A percentile compares a stretch with the other conserved stretches of the same genome.
phyloP scores from a whole-genome alignment of 2,329 filamentous ascomycete species.

The Fusarium protoensiforme region DNA sequence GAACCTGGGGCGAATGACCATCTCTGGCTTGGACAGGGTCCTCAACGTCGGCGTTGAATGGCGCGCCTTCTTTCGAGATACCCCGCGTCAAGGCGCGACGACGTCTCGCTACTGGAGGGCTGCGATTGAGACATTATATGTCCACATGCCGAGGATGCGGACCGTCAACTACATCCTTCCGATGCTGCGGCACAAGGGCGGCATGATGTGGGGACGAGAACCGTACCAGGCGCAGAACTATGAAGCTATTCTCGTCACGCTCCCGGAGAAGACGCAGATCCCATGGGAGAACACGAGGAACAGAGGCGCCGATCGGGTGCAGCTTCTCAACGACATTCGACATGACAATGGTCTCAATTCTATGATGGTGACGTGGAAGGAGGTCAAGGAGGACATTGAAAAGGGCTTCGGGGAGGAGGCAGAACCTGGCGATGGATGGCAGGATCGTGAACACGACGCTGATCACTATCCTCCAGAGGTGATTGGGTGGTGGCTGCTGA shows the following conservation, averaged over 20 bases:
- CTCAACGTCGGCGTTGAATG: conserved; percentile 45
- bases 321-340: conserved; percentile 11
- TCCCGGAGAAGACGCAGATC: conserved; percentile 36
- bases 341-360: background rate
- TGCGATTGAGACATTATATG: conserved; percentile 32
- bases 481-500: conserved; percentile 4
- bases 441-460: background rate
- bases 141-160: conserved; percentile 38
- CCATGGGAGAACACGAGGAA: conserved; percentile 39
- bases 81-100: conserved; percentile 37
- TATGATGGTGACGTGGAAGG: conserved; percentile 28
- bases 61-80: conserved; percentile 44
- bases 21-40: conserved; percentile 39
- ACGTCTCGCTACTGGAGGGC: conserved; percentile 36
- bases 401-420: conserved; percentile 14
- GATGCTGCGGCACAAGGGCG: conserved; percentile 39
- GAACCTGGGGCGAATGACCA: conserved; percentile 5
- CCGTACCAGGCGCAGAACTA: conserved; percentile 36
- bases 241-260: conserved; percentile 22
- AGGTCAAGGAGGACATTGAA: conserved; percentile 30
- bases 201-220: conserved; percentile 42
- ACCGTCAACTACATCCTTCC: conserved; percentile 44
- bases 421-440: background rate
- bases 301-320: background rate
- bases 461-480: background rate